Conservation (phyloP, 257 asterid genomes). For the Echium plantagineum region DNA sequence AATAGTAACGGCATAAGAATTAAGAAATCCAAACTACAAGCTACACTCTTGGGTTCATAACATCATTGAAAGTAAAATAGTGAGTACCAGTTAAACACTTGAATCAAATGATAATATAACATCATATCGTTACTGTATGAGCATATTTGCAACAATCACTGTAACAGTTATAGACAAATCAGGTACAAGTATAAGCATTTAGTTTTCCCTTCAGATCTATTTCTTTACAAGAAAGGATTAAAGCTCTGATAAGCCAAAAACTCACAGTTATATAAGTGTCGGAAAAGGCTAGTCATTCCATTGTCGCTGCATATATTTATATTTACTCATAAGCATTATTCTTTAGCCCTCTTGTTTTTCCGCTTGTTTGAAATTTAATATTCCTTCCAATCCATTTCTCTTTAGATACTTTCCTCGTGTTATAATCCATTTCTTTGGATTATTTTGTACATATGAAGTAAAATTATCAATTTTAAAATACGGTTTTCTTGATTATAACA, state of each 20-base stretch:
- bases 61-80: neutral
- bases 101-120: neutral
- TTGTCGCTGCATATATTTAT: too few relatives aligned
- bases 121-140: neutral
- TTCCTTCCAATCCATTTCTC: neutral
- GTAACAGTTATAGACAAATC: neutral
- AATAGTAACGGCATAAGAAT: conserved; percentile 36
- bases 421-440: neutral
- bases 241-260: neutral
- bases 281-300: too few relatives aligned
- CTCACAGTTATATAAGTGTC: too few relatives aligned
- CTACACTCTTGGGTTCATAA: neutral
- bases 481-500: neutral
- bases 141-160: neutral
- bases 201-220: neutral
- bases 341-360: neutral
- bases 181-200: neutral
- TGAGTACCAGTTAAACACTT: neutral
- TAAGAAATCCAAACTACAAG: conserved; percentile 15
- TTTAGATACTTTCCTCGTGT: neutral
- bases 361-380: neutral
- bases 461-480: neutral
- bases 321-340: neutral
- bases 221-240: neutral
- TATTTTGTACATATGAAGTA: neutral